A percentile compares a stretch with the other conserved stretches of the same genome.
These are phyloP conservation scores for Neofusicoccum parvum DNA, from an alignment of 2,329 filamentous ascomycete genomes.

Conservation along the genomic window DNA sequence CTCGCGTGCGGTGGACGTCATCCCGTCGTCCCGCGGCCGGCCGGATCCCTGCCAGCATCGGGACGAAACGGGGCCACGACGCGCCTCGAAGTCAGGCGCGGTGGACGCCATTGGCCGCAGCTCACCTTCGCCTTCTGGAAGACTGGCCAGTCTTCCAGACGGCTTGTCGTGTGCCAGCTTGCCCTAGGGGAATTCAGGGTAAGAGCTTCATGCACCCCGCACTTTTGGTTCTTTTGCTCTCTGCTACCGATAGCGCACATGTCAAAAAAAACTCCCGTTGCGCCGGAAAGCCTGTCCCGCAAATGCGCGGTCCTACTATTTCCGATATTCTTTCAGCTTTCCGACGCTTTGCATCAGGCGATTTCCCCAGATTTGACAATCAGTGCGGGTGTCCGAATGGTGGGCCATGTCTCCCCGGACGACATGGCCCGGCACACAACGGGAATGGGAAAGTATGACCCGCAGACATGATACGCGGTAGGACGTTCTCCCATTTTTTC, in stretches of 20 bases:
- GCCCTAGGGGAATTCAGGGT: not conserved
- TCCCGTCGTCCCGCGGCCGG: not conserved
- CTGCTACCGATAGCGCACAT: not conserved
- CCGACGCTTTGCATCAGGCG: no score
- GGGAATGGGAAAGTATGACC: no score
- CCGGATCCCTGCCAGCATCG: constrained; percentile 1
- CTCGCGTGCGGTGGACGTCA: constrained; percentile 4
- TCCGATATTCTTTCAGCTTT: no score
- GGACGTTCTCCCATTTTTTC: no score
- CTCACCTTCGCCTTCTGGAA: no score
- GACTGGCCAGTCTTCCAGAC: not conserved
- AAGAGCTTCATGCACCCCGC: not conserved
- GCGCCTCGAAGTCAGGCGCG: not conserved
- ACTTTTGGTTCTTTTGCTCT: not conserved
- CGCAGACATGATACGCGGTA: no score
- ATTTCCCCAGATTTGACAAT: no score
- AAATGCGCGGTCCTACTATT: no score
- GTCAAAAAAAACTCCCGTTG: not conserved
- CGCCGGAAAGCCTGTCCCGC: no score
- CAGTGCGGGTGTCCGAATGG: no score
- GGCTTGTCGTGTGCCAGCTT: no score
- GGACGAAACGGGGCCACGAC: constrained; percentile 3
- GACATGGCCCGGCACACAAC: not conserved
- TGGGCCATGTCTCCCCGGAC: not conserved
- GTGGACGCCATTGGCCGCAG: not conserved